Evolutionary conservation across 495 filamentous ascomycete genomes (phyloP).

Genomic region (Immersiella caudata): DNA sequence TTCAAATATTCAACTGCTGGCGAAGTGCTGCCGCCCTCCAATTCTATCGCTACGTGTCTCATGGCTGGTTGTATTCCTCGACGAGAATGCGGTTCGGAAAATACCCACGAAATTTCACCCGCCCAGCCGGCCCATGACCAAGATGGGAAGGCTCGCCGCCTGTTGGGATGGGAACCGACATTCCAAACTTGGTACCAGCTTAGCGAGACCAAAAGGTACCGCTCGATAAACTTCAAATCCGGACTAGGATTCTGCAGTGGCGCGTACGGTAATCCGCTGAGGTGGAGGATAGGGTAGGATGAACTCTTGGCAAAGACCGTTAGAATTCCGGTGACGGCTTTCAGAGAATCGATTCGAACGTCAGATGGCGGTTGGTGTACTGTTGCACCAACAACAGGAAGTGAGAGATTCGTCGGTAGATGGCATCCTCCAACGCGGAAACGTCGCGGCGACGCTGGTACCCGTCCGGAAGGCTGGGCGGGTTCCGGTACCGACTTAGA

Average conservation of each 20-base stretch:
- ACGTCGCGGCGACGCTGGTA: no score
- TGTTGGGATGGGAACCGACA: neutral
- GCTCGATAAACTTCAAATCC: neutral
- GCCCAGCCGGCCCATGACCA: slow-evolving; percentile 9
- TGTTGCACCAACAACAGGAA: neutral
- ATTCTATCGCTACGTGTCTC: neutral
- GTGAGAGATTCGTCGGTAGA: neutral
- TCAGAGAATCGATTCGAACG: neutral
- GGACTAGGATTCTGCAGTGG: neutral
- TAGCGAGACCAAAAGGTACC: neutral
- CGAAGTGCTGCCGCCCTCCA: neutral
- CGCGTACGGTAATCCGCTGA: neutral
- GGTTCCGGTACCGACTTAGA: no score
- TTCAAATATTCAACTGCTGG: neutral
- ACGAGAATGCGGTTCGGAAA: neutral
- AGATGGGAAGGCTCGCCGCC: neutral
- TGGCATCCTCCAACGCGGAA: neutral
- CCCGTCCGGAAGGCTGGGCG: no score
- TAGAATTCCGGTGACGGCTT: neutral
- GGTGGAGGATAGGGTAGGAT: neutral
- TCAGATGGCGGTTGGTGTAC: neutral
- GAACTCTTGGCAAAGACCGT: neutral
- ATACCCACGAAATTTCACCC: neutral
- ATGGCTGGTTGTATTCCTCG: neutral
- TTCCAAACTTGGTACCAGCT: neutral